Base-by-base conservation (phyloP, 352 stramenopile genomes). In the Pythium graminicola region DNA sequence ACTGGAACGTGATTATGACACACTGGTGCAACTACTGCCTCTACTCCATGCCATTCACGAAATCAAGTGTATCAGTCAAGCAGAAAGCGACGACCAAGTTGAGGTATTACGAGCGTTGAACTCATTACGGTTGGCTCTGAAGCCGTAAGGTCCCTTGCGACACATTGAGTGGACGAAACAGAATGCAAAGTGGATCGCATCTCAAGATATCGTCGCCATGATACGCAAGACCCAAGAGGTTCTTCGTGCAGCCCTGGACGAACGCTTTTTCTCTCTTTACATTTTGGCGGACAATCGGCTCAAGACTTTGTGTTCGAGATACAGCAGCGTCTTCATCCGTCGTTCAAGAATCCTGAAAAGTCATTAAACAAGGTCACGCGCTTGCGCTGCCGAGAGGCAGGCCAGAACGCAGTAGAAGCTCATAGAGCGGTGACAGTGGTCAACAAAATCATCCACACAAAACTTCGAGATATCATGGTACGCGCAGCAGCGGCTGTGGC, bases 231-330 rank as follows among this genome's bases (percentile, higher is more conserved):
- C 44, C 2, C 32, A 29, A 0, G 17, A 16, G 4, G 11, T 54
- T n/a, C 35, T 60, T 1, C 3, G 10, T 11, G 33, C 27, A 17
- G 26, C 53, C 9, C 51, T 60, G 13, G 26, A 60, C 20, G 38
- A 38, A 27, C 26, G 38, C 13, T 60, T 54, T 10, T 60, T 60
- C 35, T 27, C n/a, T 0, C 24, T 33, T 2, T 60, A 60, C 36
- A 22, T 23, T 2, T 27, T 35, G 9, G 19, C n/a, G 23, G 17
- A 1, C 17, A 31, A 28, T n/a, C 20, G 44, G 1, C 32, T 24
- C 3, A 33, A 41, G 2, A 23, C 2, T 50, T 44, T 10, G 51
- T 60, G 0, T 54, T 60, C 23, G 53, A 60, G 22, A 41, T 50
- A 26, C 53, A 60, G 10, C 33, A 49, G 0, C 10, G 51, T 8